These are phyloP conservation scores for Pythium brassicae DNA, from an alignment of 352 stramenopile genomes.

Conservation along the genomic window DNA sequence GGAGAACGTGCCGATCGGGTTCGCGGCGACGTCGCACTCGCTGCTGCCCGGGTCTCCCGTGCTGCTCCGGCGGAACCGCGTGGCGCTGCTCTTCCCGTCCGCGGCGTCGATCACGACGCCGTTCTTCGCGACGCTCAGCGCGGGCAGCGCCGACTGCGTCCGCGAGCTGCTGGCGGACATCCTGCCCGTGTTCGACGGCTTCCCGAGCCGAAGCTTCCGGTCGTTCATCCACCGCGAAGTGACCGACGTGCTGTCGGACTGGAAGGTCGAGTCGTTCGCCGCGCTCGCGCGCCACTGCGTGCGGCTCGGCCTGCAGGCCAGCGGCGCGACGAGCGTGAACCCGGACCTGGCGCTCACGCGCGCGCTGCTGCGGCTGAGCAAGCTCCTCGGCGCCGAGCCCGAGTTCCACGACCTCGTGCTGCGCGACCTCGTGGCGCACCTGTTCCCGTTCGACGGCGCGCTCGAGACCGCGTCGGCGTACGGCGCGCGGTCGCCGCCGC, in stretches of 20 bases:
- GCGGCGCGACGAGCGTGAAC: constrained; percentile 11
- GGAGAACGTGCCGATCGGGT: constrained; percentile 67
- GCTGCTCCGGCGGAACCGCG: constrained; percentile 60
- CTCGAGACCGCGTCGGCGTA: constrained; percentile 14
- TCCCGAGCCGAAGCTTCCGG: constrained; percentile 56
- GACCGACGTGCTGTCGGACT: constrained; percentile 43
- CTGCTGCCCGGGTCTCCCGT: constrained; percentile 53
- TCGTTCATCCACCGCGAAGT: constrained; percentile 62
- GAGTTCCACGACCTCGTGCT: constrained; percentile 56
- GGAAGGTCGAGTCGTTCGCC: constrained; percentile 71
- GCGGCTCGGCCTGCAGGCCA: constrained; percentile 29
- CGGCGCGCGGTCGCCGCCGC: constrained; percentile 20
- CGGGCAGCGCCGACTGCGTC: constrained; percentile 34
- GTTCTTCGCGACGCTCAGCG: constrained; percentile 34
- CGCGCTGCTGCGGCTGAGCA: constrained; percentile 52
- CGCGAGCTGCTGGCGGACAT: constrained; percentile 47
- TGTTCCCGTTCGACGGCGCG: constrained; percentile 46
- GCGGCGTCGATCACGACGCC: constrained; percentile 40
- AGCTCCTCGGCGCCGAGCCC: constrained; percentile 38
- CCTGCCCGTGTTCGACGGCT: constrained; percentile 59
- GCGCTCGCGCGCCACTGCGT: constrained; percentile 59
- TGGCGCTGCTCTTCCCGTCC: constrained; percentile 62
- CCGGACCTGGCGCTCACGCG: constrained; percentile 49
- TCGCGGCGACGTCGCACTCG: constrained; percentile 39
- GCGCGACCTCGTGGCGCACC: constrained; percentile 45